Conservation (phyloP, 805 yeast species). For the Saccharomyces paradoxus region DNA sequence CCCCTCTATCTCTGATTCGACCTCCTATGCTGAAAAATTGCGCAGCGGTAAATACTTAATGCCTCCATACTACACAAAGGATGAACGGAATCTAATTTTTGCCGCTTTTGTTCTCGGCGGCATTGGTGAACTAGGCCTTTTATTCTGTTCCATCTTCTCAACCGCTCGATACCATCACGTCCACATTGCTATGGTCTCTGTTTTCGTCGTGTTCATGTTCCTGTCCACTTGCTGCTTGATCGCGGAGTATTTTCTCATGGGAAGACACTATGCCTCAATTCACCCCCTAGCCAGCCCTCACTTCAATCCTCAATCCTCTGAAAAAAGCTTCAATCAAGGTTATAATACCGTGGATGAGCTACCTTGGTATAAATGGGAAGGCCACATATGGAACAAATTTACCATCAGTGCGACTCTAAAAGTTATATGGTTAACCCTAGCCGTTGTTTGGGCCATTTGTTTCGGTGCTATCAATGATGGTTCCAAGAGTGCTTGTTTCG, state of each 20-base stretch:
- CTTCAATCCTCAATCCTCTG: slow-evolving; percentile 8
- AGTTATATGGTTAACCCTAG: slow-evolving; percentile 54
- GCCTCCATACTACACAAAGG: slow-evolving; percentile 34
- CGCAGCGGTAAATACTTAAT: slow-evolving; percentile 18
- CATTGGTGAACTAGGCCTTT: slow-evolving; percentile 63
- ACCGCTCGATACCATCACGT: slow-evolving; percentile 47
- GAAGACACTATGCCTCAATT: slow-evolving; percentile 34
- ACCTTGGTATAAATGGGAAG: slow-evolving; percentile 29
- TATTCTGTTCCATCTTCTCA: slow-evolving; percentile 67
- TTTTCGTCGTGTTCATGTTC: slow-evolving; percentile 64
- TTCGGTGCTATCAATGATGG: slow-evolving; percentile 46
- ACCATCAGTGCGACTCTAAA: slow-evolving; percentile 48
- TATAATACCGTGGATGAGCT: slow-evolving; percentile 8
- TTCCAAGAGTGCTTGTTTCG: slow-evolving; percentile 56
- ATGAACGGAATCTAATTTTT: slow-evolving; percentile 35
- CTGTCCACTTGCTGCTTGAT: slow-evolving; percentile 40
- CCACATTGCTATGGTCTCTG: slow-evolving; percentile 59
- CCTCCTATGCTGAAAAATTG: slow-evolving; percentile 12
- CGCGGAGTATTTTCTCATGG: slow-evolving; percentile 41
- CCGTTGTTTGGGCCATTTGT: slow-evolving; percentile 58
- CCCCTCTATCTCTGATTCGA: slow-evolving; percentile 5
- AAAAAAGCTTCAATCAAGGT: slow-evolving; percentile 6
- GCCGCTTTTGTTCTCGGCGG: slow-evolving; percentile 38
- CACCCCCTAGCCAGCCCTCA: slow-evolving; percentile 27
- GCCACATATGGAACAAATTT: slow-evolving; percentile 35